These are phyloP conservation scores for Neopestalotiopsis sp. DNA, from an alignment of 2,329 filamentous ascomycete species.

Conservation along the genomic window DNA sequence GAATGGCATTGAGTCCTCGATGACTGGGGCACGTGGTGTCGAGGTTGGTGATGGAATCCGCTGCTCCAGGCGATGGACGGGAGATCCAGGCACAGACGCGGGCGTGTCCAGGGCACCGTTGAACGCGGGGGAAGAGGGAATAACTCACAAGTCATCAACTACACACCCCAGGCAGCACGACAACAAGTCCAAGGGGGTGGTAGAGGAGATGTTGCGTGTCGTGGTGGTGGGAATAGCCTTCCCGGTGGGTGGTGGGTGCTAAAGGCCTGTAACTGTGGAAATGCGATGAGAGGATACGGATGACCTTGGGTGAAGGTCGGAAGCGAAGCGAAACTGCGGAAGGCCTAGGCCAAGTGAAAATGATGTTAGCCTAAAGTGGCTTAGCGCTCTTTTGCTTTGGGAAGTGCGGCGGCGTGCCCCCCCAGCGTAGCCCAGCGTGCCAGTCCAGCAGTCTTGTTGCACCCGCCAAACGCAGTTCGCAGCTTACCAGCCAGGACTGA, in stretches of 20 bases:
- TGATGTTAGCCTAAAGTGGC: conserved; percentile 19
- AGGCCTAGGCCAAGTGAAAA: conserved; percentile 24
- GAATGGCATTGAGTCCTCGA: conserved; percentile 30
- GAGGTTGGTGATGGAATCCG: conserved; percentile 34
- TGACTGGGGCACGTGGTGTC: conserved; percentile 33
- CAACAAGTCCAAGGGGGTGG: conserved; percentile 15
- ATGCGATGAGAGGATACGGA: conserved; percentile 23
- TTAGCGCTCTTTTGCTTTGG: conserved; percentile 17
- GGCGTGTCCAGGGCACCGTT: conserved; percentile 31
- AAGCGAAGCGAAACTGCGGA: conserved; percentile 30
- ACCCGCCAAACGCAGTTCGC: too few relatives aligned
- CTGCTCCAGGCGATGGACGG: conserved; percentile 31
- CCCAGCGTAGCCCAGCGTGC: too few relatives aligned
- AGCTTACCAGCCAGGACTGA: too few relatives aligned
- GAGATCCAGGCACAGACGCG: conserved; percentile 26
- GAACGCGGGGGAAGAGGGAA: conserved; percentile 25
- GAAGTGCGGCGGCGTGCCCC: not conserved
- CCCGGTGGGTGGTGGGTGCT: conserved; percentile 27
- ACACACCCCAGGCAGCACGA: conserved; percentile 24
- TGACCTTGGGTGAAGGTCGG: conserved; percentile 27
- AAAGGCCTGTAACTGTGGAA: conserved; percentile 16
- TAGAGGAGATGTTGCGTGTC: conserved; percentile 18
- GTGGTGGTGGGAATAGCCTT: conserved; percentile 14
- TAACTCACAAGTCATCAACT: conserved; percentile 41
- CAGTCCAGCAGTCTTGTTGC: too few relatives aligned